Conservation (phyloP, 257 asterid genomes). For the Cynanchum wilfordii region DNA sequence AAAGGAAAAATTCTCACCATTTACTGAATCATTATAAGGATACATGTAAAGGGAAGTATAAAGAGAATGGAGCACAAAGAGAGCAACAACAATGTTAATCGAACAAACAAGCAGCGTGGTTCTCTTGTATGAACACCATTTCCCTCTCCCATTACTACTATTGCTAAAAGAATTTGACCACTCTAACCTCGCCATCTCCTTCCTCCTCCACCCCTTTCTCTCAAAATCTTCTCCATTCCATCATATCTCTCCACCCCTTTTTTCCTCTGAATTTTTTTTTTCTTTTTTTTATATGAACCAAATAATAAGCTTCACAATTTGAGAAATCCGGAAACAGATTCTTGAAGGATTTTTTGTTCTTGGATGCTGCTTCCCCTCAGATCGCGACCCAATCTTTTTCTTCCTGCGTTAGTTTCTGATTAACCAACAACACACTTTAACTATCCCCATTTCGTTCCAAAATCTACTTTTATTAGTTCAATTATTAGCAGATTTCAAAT, state of each 20-base stretch:
- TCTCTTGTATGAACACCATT: slow-evolving; percentile 71
- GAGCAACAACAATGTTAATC: slow-evolving; percentile 67
- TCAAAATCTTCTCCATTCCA: slow-evolving; percentile 15
- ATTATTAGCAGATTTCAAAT: too few relatives aligned
- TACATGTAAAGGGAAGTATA: slow-evolving; percentile 64
- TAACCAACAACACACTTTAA: not conserved
- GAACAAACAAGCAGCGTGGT: slow-evolving; percentile 61
- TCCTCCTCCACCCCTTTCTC: slow-evolving; percentile 11
- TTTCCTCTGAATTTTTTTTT: not conserved
- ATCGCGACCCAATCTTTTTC: slow-evolving; percentile 5
- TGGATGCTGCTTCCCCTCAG: not conserved
- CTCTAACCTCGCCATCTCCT: slow-evolving; percentile 74
- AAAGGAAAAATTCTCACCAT: slow-evolving; percentile 30
- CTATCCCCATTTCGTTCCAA: too few relatives aligned
- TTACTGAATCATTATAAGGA: slow-evolving; percentile 41
- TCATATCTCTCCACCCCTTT: slow-evolving; percentile 37
- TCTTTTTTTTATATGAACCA: not conserved
- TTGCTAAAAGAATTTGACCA: slow-evolving; percentile 33
- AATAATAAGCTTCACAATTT: not conserved
- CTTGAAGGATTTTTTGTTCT: not conserved
- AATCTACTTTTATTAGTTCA: too few relatives aligned
- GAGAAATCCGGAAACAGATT: slow-evolving; percentile 15
- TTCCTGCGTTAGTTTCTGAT: not conserved
- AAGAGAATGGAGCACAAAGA: slow-evolving; percentile 69
- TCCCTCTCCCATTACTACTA: slow-evolving; percentile 39